These are phyloP conservation scores for Linum tenue DNA, from an alignment of 345 rosid species.

Conservation along the genomic window DNA sequence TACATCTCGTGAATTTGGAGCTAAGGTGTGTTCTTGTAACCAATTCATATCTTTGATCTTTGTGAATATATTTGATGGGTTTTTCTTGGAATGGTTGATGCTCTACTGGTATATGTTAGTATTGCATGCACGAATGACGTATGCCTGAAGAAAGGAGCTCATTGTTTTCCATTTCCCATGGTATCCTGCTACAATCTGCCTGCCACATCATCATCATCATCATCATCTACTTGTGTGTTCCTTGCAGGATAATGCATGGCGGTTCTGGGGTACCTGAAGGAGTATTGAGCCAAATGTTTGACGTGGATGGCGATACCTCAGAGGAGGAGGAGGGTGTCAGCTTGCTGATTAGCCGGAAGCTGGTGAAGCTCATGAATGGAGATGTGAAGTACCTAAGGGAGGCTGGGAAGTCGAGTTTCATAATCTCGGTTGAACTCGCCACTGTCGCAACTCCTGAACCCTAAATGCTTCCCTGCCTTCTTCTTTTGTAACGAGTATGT, in stretches of 20 bases:
- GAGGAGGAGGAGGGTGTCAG: constrained; percentile 82
- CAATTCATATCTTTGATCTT: too few relatives aligned
- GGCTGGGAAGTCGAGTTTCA: constrained; percentile 64
- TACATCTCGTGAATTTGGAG: constrained; percentile 60
- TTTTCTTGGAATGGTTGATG: too few relatives aligned
- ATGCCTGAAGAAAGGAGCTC: too few relatives aligned
- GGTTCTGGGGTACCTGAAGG: constrained; percentile 65
- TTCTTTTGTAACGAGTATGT: too few relatives aligned
- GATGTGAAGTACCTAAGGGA: constrained; percentile 80
- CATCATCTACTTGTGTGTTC: background rate
- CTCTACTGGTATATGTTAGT: too few relatives aligned
- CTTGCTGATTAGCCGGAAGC: constrained; percentile 60
- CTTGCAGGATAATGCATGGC: constrained; percentile 48
- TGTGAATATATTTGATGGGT: too few relatives aligned
- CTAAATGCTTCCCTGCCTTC: constrained; percentile 1
- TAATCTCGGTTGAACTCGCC: constrained; percentile 61
- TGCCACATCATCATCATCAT: too few relatives aligned
- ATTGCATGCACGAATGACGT: too few relatives aligned
- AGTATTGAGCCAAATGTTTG: constrained; percentile 70
- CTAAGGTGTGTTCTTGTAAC: constrained; percentile 34
- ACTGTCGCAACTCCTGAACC: constrained; percentile 53
- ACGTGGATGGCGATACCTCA: constrained; percentile 43
- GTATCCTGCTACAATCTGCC: too few relatives aligned
- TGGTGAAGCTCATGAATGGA: constrained; percentile 84
- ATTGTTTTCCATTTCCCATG: background rate